A percentile compares a stretch with the other conserved stretches of the same genome.
Conservation (phyloP, 2,329 filamentous ascomycete species). For the Thelonectria rubi region DNA sequence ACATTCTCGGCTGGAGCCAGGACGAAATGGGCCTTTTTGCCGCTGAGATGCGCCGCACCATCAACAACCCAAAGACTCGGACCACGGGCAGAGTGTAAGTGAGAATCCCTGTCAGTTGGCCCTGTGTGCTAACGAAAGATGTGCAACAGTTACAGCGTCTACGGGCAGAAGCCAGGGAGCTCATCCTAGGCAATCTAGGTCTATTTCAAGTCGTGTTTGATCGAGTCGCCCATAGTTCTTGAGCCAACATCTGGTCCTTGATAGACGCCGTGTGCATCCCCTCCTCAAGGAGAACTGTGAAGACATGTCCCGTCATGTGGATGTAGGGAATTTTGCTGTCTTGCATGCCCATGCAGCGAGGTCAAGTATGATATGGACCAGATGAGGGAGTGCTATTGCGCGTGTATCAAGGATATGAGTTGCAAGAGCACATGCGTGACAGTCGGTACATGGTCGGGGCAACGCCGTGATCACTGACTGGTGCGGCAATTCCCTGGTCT, state of each 20-base stretch:
- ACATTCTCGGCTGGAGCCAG: slow-evolving; percentile 31
- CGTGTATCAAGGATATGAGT: not conserved
- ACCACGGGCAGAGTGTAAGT: slow-evolving; percentile 33
- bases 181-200: not conserved
- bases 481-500: not conserved
- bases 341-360: too few relatives aligned
- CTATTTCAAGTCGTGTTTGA: too few relatives aligned
- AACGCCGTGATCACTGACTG: not conserved
- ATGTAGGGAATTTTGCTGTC: too few relatives aligned
- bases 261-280: too few relatives aligned
- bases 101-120: too few relatives aligned
- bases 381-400: too few relatives aligned
- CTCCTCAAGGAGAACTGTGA: too few relatives aligned
- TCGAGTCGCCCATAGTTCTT: too few relatives aligned
- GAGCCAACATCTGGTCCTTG: too few relatives aligned
- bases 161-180: not conserved
- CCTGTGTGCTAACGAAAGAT: not conserved
- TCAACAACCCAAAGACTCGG: slow-evolving; percentile 31
- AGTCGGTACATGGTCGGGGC: not conserved
- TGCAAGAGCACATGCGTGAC: not conserved
- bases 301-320: too few relatives aligned
- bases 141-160: not conserved
- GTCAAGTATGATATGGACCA: too few relatives aligned
- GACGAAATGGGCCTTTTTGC: slow-evolving; percentile 38
- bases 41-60: slow-evolving; percentile 31